Evolutionary conservation across 1,284 basidiomycete genomes (phyloP), one percentile per base, ranked within the genome.

Genomic region (Fomitopsis schrenkii): DNA sequence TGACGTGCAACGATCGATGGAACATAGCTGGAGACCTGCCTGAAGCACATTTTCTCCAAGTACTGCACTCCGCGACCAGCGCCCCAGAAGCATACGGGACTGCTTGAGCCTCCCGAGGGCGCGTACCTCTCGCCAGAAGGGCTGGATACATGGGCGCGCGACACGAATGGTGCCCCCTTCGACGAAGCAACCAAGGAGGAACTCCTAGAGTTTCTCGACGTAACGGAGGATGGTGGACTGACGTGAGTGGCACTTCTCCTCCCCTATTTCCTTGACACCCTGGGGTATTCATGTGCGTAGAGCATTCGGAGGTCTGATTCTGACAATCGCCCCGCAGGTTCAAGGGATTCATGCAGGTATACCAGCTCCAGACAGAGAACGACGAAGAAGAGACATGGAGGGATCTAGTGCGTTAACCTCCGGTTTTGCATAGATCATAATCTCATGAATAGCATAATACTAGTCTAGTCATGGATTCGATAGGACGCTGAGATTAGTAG

Each of bases 341-440:
- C 70, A 85, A 87, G 70, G 90, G 90, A 3, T 92, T 93, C 70
- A 68, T 91, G 69, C 89, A 91, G 70, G 83, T 92, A 55, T 92
- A 92, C 69, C 88, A 90, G 68, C 73, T 92, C 33, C 90, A 93
- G 72, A 91, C 90, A 1, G 87, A 90, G 68, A 90, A 86, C 65
- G 90, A 92, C 64, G 88, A 90, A 68, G 88, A 88, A 71, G 90
- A 93, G 74, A 92, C 90, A 9, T 92, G 89, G 90, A 79, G 81
- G 71, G 90, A 92, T 77, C 75, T 92, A 65, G 88, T 90, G 68
- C 67, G 83, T 66, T 60, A 38, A 44, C 36, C 57, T 26, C 26
- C 7, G 3, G 10, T 30, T 9, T 28, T 15, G n/a, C 19, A 33
- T 6, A 10, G 14, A 28, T 22, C 2, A n/a, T 33, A 8, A 52